phyloP scores from a whole-genome alignment of 2,329 filamentous ascomycete species.

The Chaetomiaceae sp. region DNA sequence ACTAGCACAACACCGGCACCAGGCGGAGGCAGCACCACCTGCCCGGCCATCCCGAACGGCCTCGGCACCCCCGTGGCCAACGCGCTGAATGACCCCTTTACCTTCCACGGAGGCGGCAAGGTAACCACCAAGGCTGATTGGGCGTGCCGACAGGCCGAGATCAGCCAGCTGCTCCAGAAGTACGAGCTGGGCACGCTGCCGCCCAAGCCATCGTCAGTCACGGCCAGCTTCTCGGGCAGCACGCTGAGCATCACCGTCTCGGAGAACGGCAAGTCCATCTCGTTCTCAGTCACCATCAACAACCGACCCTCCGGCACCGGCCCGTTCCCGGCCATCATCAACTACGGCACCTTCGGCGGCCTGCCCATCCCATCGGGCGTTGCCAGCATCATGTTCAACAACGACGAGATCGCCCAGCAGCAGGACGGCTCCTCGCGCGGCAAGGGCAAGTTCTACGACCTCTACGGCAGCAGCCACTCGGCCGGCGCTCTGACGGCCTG shows the following conservation, averaged over 20 bases:
- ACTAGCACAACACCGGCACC: slow-evolving; percentile 1
- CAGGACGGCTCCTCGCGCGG: slow-evolving; percentile 45
- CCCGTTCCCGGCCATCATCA: slow-evolving; percentile 47
- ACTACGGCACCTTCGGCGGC: slow-evolving; percentile 44
- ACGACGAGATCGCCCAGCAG: slow-evolving; percentile 48
- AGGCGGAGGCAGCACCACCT: slow-evolving; percentile 13
- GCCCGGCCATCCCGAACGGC: slow-evolving; percentile 19
- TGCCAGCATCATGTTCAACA: slow-evolving; percentile 46
- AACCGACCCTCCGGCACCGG: slow-evolving; percentile 33
- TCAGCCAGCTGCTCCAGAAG: slow-evolving; percentile 33
- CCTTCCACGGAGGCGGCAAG: slow-evolving; percentile 34
- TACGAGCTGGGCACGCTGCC: slow-evolving; percentile 39
- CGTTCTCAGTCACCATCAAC: slow-evolving; percentile 31
- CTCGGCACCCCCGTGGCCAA: slow-evolving; percentile 20
- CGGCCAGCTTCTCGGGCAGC: slow-evolving; percentile 32
- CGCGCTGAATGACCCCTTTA: slow-evolving; percentile 38
- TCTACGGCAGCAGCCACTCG: slow-evolving; percentile 42
- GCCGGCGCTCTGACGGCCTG: slow-evolving; percentile 46
- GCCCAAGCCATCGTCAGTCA: slow-evolving; percentile 32
- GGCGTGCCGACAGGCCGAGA: slow-evolving; percentile 40
- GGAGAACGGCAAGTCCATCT: slow-evolving; percentile 32
- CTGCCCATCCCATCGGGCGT: slow-evolving; percentile 44
- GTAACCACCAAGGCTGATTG: slow-evolving; percentile 38
- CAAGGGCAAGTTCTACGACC: slow-evolving; percentile 45
- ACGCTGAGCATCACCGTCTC: slow-evolving; percentile 35